These are phyloP conservation scores for Yamadazyma pseudoaaseri DNA, from an alignment of 1,139 yeast genomes.

Conservation along the genomic window DNA sequence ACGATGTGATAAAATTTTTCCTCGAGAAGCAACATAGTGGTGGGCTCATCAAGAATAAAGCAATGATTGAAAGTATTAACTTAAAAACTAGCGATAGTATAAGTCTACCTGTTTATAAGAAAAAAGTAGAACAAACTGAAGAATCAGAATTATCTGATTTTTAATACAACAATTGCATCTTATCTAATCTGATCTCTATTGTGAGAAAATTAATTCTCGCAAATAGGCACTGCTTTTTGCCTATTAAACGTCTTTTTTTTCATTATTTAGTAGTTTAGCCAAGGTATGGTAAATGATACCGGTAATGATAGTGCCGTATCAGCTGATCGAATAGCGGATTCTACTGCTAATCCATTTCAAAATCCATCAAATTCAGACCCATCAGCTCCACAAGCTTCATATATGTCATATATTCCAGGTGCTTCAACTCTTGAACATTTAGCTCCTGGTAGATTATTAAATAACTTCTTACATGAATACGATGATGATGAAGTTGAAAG, in stretches of 20 bases:
- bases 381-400: conserved; percentile 18
- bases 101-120: conserved; percentile 46
- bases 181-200: not conserved
- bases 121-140: not conserved
- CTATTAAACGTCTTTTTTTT: too few relatives aligned
- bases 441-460: conserved; percentile 23
- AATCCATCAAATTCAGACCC: not conserved
- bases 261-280: too few relatives aligned
- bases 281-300: not conserved
- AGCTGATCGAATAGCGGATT: not conserved
- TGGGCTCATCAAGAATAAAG: conserved; percentile 47
- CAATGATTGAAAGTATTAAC: conserved; percentile 49
- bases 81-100: conserved; percentile 64
- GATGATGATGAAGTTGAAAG: conserved; percentile 53
- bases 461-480: conserved; percentile 21
- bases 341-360: not conserved
- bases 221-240: not conserved
- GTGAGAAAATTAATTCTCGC: too few relatives aligned
- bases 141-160: conserved; percentile 7
- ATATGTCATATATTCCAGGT: conserved; percentile 18
- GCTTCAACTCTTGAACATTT: conserved; percentile 11
- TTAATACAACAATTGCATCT: not conserved
- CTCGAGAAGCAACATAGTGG: conserved; percentile 51
- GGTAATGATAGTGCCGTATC: not conserved
- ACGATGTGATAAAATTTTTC: conserved; percentile 52